These are phyloP conservation scores for Exophiala phaeomuriformis DNA, from an alignment of 2,329 filamentous ascomycete genomes.

Conservation along the genomic window DNA sequence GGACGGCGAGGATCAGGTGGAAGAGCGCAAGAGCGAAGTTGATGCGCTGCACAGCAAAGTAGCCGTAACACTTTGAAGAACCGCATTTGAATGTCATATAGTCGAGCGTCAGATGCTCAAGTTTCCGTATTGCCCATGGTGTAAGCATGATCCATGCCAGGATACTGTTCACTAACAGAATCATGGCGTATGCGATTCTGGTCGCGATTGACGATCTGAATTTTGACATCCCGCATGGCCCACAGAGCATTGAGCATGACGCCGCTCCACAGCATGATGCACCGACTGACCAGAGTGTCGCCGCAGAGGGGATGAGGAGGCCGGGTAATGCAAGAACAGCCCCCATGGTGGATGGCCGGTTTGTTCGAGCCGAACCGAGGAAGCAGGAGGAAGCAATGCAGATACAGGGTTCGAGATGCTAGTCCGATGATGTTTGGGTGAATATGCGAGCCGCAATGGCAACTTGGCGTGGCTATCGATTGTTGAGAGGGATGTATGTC, in stretches of 20 bases:
- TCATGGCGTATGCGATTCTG: constrained; percentile 89
- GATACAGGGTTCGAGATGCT: neutral
- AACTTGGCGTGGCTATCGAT: too few relatives aligned
- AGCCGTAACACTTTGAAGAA: constrained; percentile 77
- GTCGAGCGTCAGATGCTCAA: constrained; percentile 84
- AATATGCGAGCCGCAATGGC: neutral
- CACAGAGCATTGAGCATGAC: constrained; percentile 92
- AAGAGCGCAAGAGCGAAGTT: constrained; percentile 96
- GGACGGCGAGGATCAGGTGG: constrained; percentile 75
- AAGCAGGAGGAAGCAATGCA: neutral
- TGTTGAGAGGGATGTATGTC: too few relatives aligned
- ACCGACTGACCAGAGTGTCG: constrained; percentile 72
- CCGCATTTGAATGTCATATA: constrained; percentile 94
- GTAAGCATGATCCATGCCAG: constrained; percentile 99
- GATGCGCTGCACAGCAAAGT: constrained; percentile 93
- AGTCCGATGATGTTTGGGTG: neutral
- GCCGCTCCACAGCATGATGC: constrained; percentile 95
- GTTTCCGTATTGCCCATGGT: constrained; percentile 93
- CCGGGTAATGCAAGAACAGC: constrained; percentile 84
- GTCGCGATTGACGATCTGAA: constrained; percentile 97
- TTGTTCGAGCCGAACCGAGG: neutral
- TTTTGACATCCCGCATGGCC: constrained; percentile 93
- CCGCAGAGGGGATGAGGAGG: constrained; percentile 75
- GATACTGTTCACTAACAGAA: constrained; percentile 94
- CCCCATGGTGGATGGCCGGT: constrained; percentile 57